Evolutionary conservation across 345 rosid species (phyloP).

Genomic region (Zanthoxylum bungeanum): DNA sequence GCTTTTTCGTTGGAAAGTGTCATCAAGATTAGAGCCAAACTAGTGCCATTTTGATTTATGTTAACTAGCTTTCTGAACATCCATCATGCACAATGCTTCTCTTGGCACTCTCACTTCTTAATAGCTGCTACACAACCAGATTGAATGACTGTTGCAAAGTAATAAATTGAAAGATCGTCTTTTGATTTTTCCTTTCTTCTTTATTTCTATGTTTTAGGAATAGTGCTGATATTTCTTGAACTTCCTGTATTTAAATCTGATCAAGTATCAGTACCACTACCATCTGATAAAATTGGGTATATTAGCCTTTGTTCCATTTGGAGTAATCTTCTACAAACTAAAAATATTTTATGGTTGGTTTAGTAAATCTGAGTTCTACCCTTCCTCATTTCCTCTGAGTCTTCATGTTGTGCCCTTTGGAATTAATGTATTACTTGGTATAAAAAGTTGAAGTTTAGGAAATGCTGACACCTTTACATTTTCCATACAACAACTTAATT

Average conservation of each 20-base stretch:
- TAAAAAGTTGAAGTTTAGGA: not conserved
- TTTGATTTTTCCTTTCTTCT: not conserved
- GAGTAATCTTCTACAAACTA: not conserved
- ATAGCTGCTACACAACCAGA: not conserved
- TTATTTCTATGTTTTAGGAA: not conserved
- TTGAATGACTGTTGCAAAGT: not conserved
- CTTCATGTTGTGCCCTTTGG: not conserved
- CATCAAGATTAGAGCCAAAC: not conserved
- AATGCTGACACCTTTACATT: not conserved
- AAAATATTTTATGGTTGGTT: not conserved
- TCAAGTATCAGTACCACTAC: not conserved
- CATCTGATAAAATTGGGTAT: not conserved
- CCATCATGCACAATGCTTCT: not conserved
- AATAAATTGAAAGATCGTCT: not conserved
- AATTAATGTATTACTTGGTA: not conserved
- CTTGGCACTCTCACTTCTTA: not conserved
- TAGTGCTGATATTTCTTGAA: constrained; percentile 1
- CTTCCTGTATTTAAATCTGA: constrained; percentile 6
- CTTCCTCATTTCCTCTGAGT: not conserved
- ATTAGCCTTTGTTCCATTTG: no score
- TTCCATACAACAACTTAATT: not conserved
- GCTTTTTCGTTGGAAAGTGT: constrained; percentile 2
- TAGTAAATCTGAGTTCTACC: not conserved
- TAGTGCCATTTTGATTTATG: not conserved
- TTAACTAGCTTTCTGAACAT: not conserved